These are phyloP conservation scores for Aspergillus diversus DNA, from an alignment of 495 filamentous ascomycete genomes.

Conservation along the genomic window DNA sequence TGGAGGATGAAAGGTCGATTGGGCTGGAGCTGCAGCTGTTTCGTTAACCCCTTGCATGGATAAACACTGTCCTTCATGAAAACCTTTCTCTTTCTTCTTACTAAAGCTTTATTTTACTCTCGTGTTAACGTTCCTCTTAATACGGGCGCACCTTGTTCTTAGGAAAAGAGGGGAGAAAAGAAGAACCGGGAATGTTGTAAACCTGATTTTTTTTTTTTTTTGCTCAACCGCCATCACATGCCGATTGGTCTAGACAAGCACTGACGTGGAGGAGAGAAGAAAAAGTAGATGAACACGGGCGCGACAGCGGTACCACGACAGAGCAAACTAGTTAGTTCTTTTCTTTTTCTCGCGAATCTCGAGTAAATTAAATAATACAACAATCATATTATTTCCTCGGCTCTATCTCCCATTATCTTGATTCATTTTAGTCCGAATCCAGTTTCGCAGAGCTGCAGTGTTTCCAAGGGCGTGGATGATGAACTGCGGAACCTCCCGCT, in stretches of 20 bases:
- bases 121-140: no score
- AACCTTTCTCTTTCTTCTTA: neutral
- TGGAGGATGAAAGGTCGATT: neutral
- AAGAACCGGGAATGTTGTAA: no score
- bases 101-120: no score
- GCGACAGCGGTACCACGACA: conserved; percentile 2
- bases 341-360: neutral
- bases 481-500: conserved; percentile 14
- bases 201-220: neutral
- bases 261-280: conserved; percentile 14
- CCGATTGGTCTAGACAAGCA: conserved; percentile 15
- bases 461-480: neutral
- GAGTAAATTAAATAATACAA: neutral
- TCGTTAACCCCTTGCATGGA: conserved; percentile 1
- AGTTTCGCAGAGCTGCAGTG: neutral
- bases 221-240: conserved; percentile 15
- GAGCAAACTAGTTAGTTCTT: neutral
- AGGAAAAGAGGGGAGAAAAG: no score
- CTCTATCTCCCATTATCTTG: neutral
- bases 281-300: neutral
- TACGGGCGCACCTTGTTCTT: no score
- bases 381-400: neutral
- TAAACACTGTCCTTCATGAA: neutral
- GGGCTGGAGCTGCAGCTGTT: neutral
- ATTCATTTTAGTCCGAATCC: neutral